Evolutionary conservation across 805 yeast genomes (phyloP).

Genomic region (Lachancea thermotolerans): DNA sequence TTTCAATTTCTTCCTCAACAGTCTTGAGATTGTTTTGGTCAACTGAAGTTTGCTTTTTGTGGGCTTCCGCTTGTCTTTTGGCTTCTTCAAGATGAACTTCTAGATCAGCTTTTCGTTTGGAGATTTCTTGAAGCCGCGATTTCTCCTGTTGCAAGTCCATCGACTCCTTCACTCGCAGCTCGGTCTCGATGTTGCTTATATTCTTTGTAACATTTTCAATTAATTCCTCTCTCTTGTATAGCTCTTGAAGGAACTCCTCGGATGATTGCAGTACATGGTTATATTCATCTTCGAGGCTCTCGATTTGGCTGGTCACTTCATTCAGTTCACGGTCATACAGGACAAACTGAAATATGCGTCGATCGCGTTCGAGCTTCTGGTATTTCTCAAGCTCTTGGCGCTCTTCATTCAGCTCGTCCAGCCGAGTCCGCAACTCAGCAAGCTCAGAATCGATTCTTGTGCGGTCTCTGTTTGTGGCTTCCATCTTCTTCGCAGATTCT

Average conservation of each 20-base stretch:
- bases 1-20: conserved; percentile 27
- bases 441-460: conserved; percentile 70
- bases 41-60: conserved; percentile 29
- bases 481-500: conserved; percentile 77
- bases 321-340: conserved; percentile 70
- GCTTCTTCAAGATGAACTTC: conserved; percentile 42
- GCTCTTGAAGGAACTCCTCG: conserved; percentile 44
- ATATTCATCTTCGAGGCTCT: conserved; percentile 52
- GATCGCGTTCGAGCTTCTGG: conserved; percentile 58
- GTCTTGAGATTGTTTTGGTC: conserved; percentile 23
- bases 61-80: conserved; percentile 30
- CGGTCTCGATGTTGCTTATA: conserved; percentile 41
- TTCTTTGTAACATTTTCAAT: conserved; percentile 40
- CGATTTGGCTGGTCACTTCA: conserved; percentile 54
- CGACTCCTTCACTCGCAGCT: conserved; percentile 40
- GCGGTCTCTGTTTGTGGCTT: conserved; percentile 59
- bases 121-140: conserved; percentile 41
- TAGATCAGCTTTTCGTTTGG: conserved; percentile 43
- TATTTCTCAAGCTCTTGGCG: conserved; percentile 64
- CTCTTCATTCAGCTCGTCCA: conserved; percentile 75
- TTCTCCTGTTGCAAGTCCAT: conserved; percentile 54
- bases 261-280: conserved; percentile 45
- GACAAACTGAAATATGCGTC: conserved; percentile 67
- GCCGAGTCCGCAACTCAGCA: conserved; percentile 58
- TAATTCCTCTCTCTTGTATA: conserved; percentile 54